Base-by-base conservation (phyloP, 2,329 filamentous ascomycete species). In the Aureobasidium leucospermi region DNA sequence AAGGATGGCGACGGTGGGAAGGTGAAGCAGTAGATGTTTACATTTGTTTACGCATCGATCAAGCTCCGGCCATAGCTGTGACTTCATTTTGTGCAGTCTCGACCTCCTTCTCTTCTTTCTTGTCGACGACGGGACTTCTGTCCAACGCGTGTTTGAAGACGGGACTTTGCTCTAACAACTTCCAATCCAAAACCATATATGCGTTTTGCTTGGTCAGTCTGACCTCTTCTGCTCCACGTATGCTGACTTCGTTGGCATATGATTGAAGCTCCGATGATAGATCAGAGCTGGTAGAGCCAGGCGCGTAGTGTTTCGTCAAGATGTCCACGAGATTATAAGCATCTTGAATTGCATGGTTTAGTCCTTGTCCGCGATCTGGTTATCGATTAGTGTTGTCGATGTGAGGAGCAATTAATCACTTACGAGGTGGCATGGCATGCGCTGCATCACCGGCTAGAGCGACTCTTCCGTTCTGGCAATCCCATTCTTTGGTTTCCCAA, bases 351-450 rank as follows among this genome's bases (percentile, higher is more conserved):
- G 71, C 71, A 62, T 78, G 73, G 60, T 79, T 76, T 38, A 76
- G 70, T 7, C 76, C 76, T 63, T 79, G 77, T 0, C 76, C 77
- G n/a, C 76, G 73, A 62, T 73, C 71, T 72, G 31, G 10, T 2
- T 36, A 4, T 8, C 4, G 11, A 7, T 34, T 15, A 48, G 46
- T 23, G 5, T 23, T 28, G 23, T 29, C 42, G 7, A 6, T 43
- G 8, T n/a, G 6, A 10, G 29, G 6, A 32, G 7, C 32, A n/a
- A 10, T 16, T 4, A 62, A 67, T 64, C 65, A 74, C 72, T 51
- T n/a, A 51, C 48, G 76, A 31, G 72, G 69, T 13, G 76, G 65
- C 76, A 79, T 79, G 0, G 78, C 73, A 66, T 80, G 69, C 4
- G 75, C 76, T 16, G 72, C 70, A 47, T 70, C 66, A 29, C 74